phyloP scores from a whole-genome alignment of 2,329 filamentous ascomycete genomes.

The Cordyceps fumosorosea region DNA sequence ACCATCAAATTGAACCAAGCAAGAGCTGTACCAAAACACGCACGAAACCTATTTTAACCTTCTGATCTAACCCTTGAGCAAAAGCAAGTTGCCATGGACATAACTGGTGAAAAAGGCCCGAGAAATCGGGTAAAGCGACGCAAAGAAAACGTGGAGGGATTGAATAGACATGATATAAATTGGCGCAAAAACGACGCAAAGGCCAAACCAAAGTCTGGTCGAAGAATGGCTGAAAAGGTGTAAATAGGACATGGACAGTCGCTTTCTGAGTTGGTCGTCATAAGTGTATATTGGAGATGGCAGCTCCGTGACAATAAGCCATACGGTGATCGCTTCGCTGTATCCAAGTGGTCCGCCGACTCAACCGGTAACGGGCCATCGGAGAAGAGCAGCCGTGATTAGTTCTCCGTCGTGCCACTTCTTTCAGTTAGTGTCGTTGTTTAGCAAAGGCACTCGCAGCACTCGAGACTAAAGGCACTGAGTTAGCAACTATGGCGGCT shows the following conservation, averaged over 20 bases:
- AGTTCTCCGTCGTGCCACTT: background rate
- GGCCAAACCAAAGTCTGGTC: background rate
- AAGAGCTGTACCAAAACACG: conserved; percentile 10
- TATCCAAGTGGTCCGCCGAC: background rate
- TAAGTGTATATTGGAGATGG: background rate
- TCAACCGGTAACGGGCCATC: background rate
- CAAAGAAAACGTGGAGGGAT: conserved; percentile 8
- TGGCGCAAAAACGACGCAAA: background rate
- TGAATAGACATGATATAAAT: conserved; percentile 1
- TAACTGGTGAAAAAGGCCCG: background rate
- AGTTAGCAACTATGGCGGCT: conserved; percentile 13
- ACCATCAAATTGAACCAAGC: conserved; percentile 4
- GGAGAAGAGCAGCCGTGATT: background rate
- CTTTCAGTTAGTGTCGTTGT: background rate
- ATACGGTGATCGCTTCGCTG: background rate
- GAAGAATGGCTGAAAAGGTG: background rate
- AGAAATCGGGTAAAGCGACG: background rate
- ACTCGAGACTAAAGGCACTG: conserved; percentile 27
- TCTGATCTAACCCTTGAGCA: conserved; percentile 6
- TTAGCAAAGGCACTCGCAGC: conserved; percentile 36
- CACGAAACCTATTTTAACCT: background rate
- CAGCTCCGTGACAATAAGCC: background rate
- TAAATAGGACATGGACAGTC: background rate
- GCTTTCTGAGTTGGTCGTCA: background rate
- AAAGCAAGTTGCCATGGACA: conserved; percentile 16